Conservation (phyloP, 1,284 basidiomycete genomes). For the Ustilago vetiveriae region DNA sequence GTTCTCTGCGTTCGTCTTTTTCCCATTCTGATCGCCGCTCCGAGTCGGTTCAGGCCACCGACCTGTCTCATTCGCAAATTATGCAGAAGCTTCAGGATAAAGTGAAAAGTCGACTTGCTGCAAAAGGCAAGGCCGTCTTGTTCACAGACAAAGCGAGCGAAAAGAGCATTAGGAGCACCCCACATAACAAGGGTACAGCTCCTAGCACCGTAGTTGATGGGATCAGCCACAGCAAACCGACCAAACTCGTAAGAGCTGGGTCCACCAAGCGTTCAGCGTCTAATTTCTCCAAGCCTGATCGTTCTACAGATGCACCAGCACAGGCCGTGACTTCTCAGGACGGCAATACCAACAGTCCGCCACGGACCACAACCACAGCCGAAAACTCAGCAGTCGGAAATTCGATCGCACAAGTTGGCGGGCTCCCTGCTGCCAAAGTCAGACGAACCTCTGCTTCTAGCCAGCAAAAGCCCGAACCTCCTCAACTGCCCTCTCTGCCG, state of each 20-base stretch:
- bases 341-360: constrained; percentile 4
- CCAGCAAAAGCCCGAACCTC: constrained; percentile 10
- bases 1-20: constrained; percentile 26
- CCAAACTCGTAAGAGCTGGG: not conserved
- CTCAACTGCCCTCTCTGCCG: not conserved
- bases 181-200: not conserved
- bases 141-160: not conserved
- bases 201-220: not conserved
- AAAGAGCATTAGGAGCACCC: not conserved
- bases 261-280: constrained; percentile 25
- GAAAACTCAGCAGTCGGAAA: not conserved
- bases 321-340: not conserved
- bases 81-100: constrained; percentile 43
- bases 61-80: constrained; percentile 40
- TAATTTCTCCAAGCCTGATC: constrained; percentile 5
- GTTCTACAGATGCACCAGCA: constrained; percentile 1
- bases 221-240: not conserved
- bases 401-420: constrained; percentile 5
- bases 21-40: constrained; percentile 23
- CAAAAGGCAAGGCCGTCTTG: constrained; percentile 20
- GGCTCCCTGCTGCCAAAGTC: constrained; percentile 28
- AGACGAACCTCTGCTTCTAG: constrained; percentile 25
- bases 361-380: constrained; percentile 6
- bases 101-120: constrained; percentile 38
- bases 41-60: constrained; percentile 11